Evolutionary conservation across 495 filamentous ascomycete genomes (phyloP), one percentile per base, ranked within the genome.

Genomic region (Sporormia fimetaria): DNA sequence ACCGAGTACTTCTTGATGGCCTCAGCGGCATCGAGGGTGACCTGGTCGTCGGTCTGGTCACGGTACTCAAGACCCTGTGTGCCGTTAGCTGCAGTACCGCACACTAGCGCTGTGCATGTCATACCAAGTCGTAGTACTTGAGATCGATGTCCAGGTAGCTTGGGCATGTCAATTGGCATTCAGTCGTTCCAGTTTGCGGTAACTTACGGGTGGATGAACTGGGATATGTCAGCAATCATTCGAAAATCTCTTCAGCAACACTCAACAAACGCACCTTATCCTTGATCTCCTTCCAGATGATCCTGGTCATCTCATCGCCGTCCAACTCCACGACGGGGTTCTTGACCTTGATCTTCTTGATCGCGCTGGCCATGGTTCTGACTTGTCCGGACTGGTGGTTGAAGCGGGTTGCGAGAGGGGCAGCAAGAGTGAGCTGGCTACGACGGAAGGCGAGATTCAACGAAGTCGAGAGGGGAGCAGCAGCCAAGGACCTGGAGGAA

Each of bases 271-370:
- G 51, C 58, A 80, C 74, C 62, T 90, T 94, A 61, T 95, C 76
- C 70, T 94, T 93, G 70, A 98, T 98, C 57, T 85, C 78, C 67
- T 95, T 68, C 90, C 90, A 98, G 67, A 98, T 98, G 55, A 98
- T 86, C 55, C 90, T 74, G 44, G 90, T 98, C 90, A 98, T 98
- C 68, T 98, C 90, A 71, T 98, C 90, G 55, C 90, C 90, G 63
- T 98, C 90, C 58, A 98, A 71, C 63, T 71, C 69, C 63, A 98
- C 90, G 57, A 98, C 76, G 44, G 90, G 90, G 65, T 92, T 96
- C 75, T 87, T 80, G 60, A 95, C 87, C 71, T 90, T 84, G 70
- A 95, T 95, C 77, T 93, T 94, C 52, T 53, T 60, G 40, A 51
- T 44, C 3, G 33, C 52, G 17, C 33, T 46, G 20, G 51, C 33